Evolutionary conservation across 257 asterid species (phyloP).

Genomic region (Solanum neorickii): DNA sequence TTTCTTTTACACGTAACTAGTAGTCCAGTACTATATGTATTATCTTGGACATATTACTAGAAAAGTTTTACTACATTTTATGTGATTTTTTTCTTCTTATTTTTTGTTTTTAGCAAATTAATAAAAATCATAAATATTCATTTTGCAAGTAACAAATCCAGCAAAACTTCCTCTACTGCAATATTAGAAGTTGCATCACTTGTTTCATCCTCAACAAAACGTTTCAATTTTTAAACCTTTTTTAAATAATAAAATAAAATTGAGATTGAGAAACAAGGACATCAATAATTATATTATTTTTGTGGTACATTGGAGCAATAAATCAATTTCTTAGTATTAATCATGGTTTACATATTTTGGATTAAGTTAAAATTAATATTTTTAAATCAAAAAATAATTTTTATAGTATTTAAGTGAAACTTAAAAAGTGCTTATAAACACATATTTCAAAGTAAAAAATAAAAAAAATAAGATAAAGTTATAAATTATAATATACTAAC

Average conservation of each 20-base stretch:
- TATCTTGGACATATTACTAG: neutral
- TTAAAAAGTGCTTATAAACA: too few species aligned
- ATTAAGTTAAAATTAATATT: too few species aligned
- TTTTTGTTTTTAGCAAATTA: neutral
- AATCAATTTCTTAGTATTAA: too few species aligned
- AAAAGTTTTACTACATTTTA: neutral
- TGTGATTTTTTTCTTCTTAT: too few species aligned
- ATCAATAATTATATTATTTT: too few species aligned
- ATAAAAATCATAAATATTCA: neutral
- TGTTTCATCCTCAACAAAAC: neutral
- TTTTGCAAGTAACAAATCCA: neutral
- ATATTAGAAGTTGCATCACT: neutral
- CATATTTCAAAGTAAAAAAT: neutral
- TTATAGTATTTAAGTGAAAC: too few species aligned
- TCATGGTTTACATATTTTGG: too few species aligned
- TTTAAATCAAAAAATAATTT: too few species aligned
- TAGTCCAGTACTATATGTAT: too few species aligned
- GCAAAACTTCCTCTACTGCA: neutral
- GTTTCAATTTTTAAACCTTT: too few species aligned
- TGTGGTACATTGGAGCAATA: neutral
- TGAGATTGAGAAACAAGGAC: neutral
- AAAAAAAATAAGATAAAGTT: neutral
- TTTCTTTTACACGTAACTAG: neutral
- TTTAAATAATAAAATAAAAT: too few species aligned
- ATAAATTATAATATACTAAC: neutral